Evolutionary conservation across 2,329 filamentous ascomycete genomes (phyloP), one percentile per base, ranked within the genome.

Genomic region (Drechslerella stenobrocha): DNA sequence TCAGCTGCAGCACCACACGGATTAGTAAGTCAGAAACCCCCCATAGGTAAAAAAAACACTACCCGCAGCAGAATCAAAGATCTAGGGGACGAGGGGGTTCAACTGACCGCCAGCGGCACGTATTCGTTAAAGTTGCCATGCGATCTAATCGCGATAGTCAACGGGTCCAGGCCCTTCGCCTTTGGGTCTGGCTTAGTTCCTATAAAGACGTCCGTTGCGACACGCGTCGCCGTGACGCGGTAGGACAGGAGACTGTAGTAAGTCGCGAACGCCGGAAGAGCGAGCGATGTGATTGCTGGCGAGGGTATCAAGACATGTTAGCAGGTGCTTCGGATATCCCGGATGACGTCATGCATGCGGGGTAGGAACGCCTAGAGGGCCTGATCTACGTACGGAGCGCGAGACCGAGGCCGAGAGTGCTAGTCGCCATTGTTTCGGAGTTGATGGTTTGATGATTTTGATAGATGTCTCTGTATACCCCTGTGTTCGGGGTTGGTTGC

Each of bases 111-210:
- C 13, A 60, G 34, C 3, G 63, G 63, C 44, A 67, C 63, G 32
- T 67, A 55, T 26, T 67, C 63, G 2, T 50, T 46, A 23, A 67
- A 67, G 28, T 67, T 67, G 15, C 15, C 63, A n/a, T 67, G 63
- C 3, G 42, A 52, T 20, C 63, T 35, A 5, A n/a, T 11, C 8
- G 63, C 63, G 2, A 67, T 34, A 1, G 55, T 60, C 28, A 67
- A 35, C 11, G 44, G 32, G 22, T 67, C 63, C 15, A 55, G 9
- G 7, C 8, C n/a, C 7, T 45, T 59, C 51, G 13, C 37, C 63
- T 46, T 55, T 45, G 3, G 6, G 20, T 44, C 47, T 5, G 50
- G 56, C 13, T 34, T 37, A 23, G 60, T 28, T 22, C 63, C 63
- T 24, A 67, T 50, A 44, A 67, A 67, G 7, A 34, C 37, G 2